A percentile compares a stretch with the other conserved stretches of the same genome.
phyloP scores from a whole-genome alignment of 331 rosid genomes.

The Pyrus hybrid region DNA sequence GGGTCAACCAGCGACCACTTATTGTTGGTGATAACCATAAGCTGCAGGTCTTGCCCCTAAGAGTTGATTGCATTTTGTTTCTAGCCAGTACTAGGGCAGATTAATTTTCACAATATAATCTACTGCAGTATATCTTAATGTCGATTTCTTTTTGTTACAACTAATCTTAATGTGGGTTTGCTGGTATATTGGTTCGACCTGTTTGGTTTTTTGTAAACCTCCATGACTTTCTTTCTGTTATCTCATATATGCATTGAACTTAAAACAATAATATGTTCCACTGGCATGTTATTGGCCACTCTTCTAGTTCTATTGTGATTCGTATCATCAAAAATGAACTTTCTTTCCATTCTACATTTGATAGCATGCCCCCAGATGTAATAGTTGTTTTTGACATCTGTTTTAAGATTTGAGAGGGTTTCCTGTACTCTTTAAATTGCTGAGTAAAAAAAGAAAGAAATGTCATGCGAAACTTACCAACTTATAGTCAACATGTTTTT shows the following conservation, averaged over 20 bases:
- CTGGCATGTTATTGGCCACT: neutral
- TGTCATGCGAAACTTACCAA: neutral
- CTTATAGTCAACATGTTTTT: neutral
- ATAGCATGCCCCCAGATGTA: neutral
- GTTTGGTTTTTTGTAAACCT: neutral
- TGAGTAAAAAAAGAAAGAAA: neutral
- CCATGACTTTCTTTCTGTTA: neutral
- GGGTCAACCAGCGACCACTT: conserved; percentile 96
- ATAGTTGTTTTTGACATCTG: neutral
- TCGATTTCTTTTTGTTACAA: neutral
- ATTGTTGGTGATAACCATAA: conserved; percentile 95
- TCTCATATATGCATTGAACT: neutral
- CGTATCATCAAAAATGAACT: neutral
- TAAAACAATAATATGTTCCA: neutral
- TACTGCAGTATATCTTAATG: neutral
- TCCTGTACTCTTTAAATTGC: neutral
- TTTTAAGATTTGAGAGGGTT: neutral
- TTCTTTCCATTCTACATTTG: neutral
- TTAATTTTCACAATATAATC: neutral
- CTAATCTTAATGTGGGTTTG: neutral
- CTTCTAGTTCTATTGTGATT: neutral
- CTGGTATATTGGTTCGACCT: neutral
- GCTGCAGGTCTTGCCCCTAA: conserved; percentile 54
- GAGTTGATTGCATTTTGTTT: conserved; percentile 10
- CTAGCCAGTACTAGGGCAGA: neutral